These are phyloP conservation scores for Rhynchosporium secalis DNA, from an alignment of 2,329 filamentous ascomycete species.

Conservation along the genomic window DNA sequence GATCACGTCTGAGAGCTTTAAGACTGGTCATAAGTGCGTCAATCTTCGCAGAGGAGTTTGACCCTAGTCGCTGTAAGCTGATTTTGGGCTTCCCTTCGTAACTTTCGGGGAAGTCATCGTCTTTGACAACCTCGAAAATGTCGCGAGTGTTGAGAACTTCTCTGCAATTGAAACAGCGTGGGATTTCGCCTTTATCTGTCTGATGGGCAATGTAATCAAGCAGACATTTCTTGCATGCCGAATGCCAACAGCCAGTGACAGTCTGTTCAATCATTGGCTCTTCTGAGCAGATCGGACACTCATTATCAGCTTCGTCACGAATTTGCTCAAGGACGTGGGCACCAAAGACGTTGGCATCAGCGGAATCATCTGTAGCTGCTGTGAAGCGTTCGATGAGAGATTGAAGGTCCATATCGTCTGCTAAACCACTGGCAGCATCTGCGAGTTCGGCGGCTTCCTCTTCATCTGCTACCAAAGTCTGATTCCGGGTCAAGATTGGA, in stretches of 20 bases:
- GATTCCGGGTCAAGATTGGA: conserved; percentile 83
- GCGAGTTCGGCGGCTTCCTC: conserved; percentile 76
- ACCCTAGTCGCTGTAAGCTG: conserved; percentile 59
- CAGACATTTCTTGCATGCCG: conserved; percentile 92
- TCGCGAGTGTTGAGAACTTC: conserved; percentile 79
- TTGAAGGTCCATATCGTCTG: conserved; percentile 94
- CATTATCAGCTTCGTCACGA: conserved; percentile 80
- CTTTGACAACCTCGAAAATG: conserved; percentile 86
- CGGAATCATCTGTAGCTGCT: conserved; percentile 60
- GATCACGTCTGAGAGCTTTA: conserved; percentile 62
- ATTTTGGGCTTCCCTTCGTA: conserved; percentile 52
- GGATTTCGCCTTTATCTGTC: conserved; percentile 69
- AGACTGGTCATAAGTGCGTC: conserved; percentile 76
- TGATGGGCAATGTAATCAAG: conserved; percentile 87
- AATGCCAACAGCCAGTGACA: conserved; percentile 97
- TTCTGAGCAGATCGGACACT: conserved; percentile 93
- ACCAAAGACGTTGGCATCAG: conserved; percentile 71
- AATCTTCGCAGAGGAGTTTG: conserved; percentile 83
- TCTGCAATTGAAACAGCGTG: conserved; percentile 89
- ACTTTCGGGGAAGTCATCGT: conserved; percentile 60
- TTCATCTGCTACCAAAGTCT: conserved; percentile 82
- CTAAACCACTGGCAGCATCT: conserved; percentile 77
- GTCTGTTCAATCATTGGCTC: conserved; percentile 94
- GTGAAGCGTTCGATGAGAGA: conserved; percentile 84
- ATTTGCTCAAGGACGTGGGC: conserved; percentile 89